Base-by-base conservation (phyloP, 1,284 basidiomycete species). In the Papiliotrema fonsecae region DNA sequence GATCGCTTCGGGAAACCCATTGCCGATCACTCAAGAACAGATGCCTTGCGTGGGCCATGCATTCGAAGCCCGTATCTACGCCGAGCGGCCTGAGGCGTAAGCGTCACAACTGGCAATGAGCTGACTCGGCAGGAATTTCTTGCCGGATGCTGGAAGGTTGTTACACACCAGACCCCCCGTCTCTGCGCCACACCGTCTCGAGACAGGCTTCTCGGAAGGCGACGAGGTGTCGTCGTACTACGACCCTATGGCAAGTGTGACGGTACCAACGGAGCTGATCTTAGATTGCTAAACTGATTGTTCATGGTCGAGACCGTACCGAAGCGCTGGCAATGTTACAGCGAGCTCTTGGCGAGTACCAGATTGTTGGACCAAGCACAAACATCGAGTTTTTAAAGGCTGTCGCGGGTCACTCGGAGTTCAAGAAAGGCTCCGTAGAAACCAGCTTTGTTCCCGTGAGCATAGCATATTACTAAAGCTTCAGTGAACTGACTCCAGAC, bases 61-160 rank as follows among this genome's bases (percentile, higher is more conserved):
- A 0, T 96, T 96, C 60, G 92, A 96, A 74, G 91, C 90, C 13
- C 83, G 92, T n/a, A 93, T 97, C 59, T 97, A 97, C 68, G 93
- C 92, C 6, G 92, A 97, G 72, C 88, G 92, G 61, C 90, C 90
- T 79, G 88, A 60, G 88, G 88, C 67, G 52, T 55, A 26, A 52
- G 58, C 14, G 14, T 50, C 25, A 9, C 16, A 18, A n/a, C 9
- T 31, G 25, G 14, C 10, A n/a, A 9, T 21, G 36, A n/a, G 31
- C 27, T 10, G 26, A 25, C 13, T 40, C 18, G 34, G n/a, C 44
- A 55, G 72, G 48, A 82, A 87, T 68, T 97, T 96, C 76, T 79
- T 96, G 5, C 92, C 92, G 1, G 92, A 96, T 65, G 90, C 88
- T 18, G 92, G 92, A 1, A 77, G 78, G 6, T 77, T 96, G 3